A percentile compares a stretch with the other conserved stretches of the same genome.
These are phyloP conservation scores for Fusarium temperatum DNA, from an alignment of 2,329 filamentous ascomycete species.

Conservation along the genomic window DNA sequence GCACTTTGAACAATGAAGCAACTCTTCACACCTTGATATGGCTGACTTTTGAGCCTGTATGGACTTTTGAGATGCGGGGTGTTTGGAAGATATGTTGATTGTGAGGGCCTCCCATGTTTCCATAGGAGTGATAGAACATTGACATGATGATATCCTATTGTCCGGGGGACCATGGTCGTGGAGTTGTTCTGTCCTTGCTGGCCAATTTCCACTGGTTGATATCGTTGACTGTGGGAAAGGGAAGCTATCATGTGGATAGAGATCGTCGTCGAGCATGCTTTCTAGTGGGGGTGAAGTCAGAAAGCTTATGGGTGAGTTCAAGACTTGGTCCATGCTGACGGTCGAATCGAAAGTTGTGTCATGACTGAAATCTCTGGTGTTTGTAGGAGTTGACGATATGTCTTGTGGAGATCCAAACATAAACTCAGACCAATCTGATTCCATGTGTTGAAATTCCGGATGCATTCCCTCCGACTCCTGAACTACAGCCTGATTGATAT, in stretches of 20 bases:
- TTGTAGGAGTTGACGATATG: background rate
- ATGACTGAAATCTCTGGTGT: background rate
- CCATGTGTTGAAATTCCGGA: background rate
- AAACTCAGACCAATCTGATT: background rate
- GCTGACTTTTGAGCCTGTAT: background rate
- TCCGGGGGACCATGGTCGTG: fast-evolving
- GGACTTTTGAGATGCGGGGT: background rate
- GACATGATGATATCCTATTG: background rate
- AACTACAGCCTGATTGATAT: background rate
- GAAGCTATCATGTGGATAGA: background rate
- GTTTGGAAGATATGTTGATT: background rate
- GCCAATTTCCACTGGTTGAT: too few species aligned
- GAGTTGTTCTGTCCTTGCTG: background rate
- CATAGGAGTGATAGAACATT: background rate
- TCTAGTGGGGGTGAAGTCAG: background rate
- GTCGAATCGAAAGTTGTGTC: background rate
- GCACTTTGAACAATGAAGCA: background rate
- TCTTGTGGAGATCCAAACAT: background rate
- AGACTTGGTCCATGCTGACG: background rate
- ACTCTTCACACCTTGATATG: background rate
- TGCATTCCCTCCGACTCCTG: fast-evolving
- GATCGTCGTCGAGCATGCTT: background rate
- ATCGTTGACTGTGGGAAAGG: background rate
- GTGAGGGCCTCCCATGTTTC: background rate
- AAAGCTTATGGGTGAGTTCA: background rate